Conservation (phyloP, 2,329 filamentous ascomycete species). For the Penicillium sp. region DNA sequence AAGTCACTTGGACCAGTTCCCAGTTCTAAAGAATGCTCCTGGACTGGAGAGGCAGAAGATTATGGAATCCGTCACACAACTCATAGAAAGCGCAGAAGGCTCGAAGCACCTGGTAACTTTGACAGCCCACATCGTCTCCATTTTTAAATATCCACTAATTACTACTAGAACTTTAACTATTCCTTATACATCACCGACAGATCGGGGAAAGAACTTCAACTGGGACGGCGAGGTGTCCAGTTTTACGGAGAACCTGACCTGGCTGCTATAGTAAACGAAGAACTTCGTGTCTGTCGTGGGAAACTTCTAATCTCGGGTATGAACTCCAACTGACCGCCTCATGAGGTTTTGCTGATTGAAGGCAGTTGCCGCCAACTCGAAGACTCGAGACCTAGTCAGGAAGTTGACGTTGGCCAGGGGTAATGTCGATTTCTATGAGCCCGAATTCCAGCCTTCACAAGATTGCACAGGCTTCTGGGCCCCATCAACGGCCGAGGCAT, state of each 20-base stretch:
- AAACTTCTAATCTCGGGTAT: not conserved
- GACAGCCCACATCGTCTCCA: no score
- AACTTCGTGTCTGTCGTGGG: not conserved
- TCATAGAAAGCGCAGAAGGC: no score
- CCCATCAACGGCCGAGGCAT: no score
- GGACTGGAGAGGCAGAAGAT: not conserved
- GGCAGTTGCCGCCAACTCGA: no score
- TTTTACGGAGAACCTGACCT: not conserved
- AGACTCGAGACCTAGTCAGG: not conserved
- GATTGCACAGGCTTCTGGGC: not conserved
- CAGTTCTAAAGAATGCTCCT: not conserved
- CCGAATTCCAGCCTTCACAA: conserved; percentile 5
- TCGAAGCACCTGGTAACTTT: no score
- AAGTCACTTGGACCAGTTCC: no score
- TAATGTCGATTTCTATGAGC: conserved; percentile 5
- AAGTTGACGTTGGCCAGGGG: not conserved
- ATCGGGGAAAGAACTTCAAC: no score
- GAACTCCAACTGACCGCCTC: not conserved
- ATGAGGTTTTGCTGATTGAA: no score
- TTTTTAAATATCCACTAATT: no score
- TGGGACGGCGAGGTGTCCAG: not conserved
- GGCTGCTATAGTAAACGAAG: not conserved
- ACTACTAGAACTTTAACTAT: no score
- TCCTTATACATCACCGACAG: no score
- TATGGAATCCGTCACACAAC: not conserved